Evolutionary conservation across 202 grass and related monocot genomes (phyloP).

Genomic region (Carex arenaria): DNA sequence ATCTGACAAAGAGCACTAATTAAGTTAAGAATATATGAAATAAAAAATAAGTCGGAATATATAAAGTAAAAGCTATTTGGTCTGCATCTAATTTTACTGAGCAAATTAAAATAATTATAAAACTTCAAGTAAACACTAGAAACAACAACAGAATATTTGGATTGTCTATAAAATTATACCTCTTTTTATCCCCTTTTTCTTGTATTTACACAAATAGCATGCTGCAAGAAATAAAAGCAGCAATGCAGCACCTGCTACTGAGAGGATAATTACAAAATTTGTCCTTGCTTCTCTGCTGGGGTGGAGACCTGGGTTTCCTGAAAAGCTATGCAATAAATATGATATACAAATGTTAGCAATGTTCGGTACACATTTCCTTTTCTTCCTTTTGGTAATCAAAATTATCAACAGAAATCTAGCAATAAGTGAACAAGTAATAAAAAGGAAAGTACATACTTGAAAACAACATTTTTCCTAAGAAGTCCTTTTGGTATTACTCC

Average conservation of each 20-base stretch:
- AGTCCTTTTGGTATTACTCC: slow-evolving; percentile 59
- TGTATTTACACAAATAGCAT: slow-evolving; percentile 41
- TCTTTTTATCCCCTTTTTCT: slow-evolving; percentile 38
- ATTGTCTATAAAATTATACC: not conserved
- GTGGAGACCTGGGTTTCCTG: slow-evolving; percentile 61
- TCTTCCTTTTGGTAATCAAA: not conserved
- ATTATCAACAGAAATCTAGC: not conserved
- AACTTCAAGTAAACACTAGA: not conserved
- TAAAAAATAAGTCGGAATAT: not conserved
- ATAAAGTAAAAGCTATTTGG: not conserved
- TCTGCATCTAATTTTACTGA: not conserved
- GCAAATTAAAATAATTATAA: too few relatives aligned
- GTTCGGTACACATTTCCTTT: not conserved
- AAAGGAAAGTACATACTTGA: slow-evolving; percentile 53
- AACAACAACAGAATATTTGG: not conserved
- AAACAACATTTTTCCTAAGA: slow-evolving; percentile 63
- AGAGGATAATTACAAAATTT: slow-evolving; percentile 44
- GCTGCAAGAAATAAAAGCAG: slow-evolving; percentile 41
- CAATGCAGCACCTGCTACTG: slow-evolving; percentile 41
- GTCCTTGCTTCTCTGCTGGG: slow-evolving; percentile 19
- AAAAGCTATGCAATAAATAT: slow-evolving; percentile 45
- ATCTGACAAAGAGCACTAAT: too few relatives aligned
- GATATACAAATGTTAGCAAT: slow-evolving; percentile 3
- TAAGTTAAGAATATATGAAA: not conserved
- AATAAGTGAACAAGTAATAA: not conserved